Base-by-base conservation (phyloP, 2,329 filamentous ascomycete genomes). In the Talaromyces islandicus region DNA sequence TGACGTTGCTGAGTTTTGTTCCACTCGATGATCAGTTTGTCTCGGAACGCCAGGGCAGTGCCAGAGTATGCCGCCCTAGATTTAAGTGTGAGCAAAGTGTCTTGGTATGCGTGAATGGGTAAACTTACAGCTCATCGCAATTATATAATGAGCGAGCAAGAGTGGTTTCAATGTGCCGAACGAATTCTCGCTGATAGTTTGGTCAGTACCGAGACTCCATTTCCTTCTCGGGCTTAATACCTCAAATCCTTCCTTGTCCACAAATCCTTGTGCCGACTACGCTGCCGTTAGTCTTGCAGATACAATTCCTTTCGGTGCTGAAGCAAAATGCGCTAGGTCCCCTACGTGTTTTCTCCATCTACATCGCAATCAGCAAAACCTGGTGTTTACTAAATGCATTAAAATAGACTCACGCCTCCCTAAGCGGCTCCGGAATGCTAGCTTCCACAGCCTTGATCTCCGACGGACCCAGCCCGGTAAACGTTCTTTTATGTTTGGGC, bases 1-100 rank as follows among this genome's bases (percentile, higher is more conserved):
- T 99, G 94, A 63, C 88, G 88, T 80, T 99, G 94, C 80, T 99
- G 94, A 53, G 94, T 99, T 78, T 88, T 92, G 80, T 97, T 99
- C 94, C 94, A 99, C 67, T 96, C 91, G 64, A 94, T 88, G 70
- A 99, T 88, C 72, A 99, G 81, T 57, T 92, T 88, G 75, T 99
- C 93, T 70, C 94, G 86, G 78, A 99, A 93, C 27, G 94, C 93
- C 69, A 99, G 80, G 65, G 91, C 91, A 50, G 92, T 91, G 65
- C 93, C 94, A 7, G 90, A 86, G 76, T 99, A 99, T 32, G 92
- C 92, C 57, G 94, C 94, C 58, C 85, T 83, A 62, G 2, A 46
- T 10, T 54, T 30, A 32, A 46, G 56, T 69, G 11, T n/a, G 14
- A 43, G 43, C n/a, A 41, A 17, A 38, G 12, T 10, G 43, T 43